These are phyloP conservation scores for Strobilomyces echinocephalus DNA, from an alignment of 768 basidiomycete genomes.

Conservation along the genomic window DNA sequence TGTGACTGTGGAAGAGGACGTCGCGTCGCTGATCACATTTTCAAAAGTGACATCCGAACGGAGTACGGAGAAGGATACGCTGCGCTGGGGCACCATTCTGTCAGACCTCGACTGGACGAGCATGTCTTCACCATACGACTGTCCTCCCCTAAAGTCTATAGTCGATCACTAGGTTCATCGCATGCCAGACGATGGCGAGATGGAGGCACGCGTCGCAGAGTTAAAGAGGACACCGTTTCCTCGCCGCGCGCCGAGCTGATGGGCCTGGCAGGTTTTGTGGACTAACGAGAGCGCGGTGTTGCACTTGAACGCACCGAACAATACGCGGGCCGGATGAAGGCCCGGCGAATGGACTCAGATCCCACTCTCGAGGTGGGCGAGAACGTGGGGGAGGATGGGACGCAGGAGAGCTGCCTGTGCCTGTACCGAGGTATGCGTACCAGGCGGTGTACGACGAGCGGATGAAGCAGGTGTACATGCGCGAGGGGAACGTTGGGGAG, in stretches of 20 bases:
- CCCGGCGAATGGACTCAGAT: conserved; percentile 68
- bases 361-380: conserved; percentile 33
- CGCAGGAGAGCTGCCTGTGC: conserved; percentile 32
- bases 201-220: too few species aligned
- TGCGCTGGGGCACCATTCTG: too few species aligned
- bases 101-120: too few species aligned
- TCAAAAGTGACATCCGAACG: too few species aligned
- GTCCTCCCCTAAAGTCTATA: too few species aligned
- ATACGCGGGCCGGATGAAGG: conserved; percentile 42
- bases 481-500: conserved; percentile 70
- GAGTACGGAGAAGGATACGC: too few species aligned
- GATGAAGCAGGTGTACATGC: conserved; percentile 56
- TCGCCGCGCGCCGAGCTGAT: not conserved
- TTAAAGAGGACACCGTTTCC: too few species aligned
- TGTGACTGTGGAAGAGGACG: too few species aligned
- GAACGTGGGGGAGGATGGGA: not conserved
- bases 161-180: too few species aligned
- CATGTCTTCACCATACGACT: too few species aligned
- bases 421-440: conserved; percentile 68
- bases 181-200: too few species aligned
- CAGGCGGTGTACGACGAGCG: conserved; percentile 69
- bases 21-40: too few species aligned
- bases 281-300: conserved; percentile 42
- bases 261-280: conserved; percentile 52
- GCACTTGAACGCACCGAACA: conserved; percentile 48